These are phyloP conservation scores for Pistacia vera DNA, from an alignment of 345 rosid species.

Conservation along the genomic window DNA sequence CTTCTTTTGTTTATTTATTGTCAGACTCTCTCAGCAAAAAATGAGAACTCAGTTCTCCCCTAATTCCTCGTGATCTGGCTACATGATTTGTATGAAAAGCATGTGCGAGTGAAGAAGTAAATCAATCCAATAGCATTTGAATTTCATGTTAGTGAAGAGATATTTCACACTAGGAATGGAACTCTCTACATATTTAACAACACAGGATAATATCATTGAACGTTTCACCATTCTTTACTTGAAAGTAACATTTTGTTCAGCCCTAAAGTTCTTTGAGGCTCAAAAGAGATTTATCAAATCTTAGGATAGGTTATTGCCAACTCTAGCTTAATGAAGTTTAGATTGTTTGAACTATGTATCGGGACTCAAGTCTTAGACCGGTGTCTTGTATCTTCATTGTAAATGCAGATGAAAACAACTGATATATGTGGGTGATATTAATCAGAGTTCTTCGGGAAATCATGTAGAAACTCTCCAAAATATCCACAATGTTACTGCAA, in stretches of 20 bases:
- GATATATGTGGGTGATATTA: neutral
- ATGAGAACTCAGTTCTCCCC: constrained; percentile 58
- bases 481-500: neutral
- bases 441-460: neutral
- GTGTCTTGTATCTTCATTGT: neutral
- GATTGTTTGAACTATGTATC: neutral
- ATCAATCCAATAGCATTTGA: neutral
- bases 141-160: neutral
- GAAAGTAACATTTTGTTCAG: neutral
- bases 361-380: too few species aligned
- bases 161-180: neutral
- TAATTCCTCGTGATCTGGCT: constrained; percentile 30
- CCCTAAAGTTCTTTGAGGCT: too few species aligned
- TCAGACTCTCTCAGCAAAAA: constrained; percentile 55
- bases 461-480: neutral
- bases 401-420: neutral
- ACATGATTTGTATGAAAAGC: neutral
- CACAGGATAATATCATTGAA: neutral
- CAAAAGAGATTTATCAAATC: too few species aligned
- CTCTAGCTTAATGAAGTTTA: neutral
- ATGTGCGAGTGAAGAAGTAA: neutral
- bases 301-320: neutral
- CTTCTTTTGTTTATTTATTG: constrained; percentile 16
- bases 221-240: neutral
- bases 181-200: neutral